Evolutionary conservation across 495 filamentous ascomycete genomes (phyloP).

Genomic region (Xylaria curta): DNA sequence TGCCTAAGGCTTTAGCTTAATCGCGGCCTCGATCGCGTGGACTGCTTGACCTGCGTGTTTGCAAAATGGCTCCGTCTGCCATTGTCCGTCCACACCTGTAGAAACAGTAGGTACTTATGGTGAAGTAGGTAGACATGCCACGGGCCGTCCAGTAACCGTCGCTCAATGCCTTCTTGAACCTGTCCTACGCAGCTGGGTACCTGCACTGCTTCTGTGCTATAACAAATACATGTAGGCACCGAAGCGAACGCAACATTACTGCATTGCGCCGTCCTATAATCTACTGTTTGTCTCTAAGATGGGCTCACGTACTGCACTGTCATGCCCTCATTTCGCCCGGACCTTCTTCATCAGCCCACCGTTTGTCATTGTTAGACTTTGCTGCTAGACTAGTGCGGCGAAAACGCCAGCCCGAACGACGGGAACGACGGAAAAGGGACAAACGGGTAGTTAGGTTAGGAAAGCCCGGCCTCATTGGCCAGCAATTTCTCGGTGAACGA

Average conservation of each 20-base stretch:
- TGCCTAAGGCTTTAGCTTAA: background rate
- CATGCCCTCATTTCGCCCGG: conserved; percentile 15
- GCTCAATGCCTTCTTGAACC: conserved; percentile 3
- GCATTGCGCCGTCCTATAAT: conserved; percentile 16
- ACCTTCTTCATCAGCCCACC: conserved; percentile 14
- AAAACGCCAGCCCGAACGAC: background rate
- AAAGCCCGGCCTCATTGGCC: background rate
- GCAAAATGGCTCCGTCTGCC: conserved; percentile 6
- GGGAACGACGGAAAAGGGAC: background rate
- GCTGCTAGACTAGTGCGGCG: background rate
- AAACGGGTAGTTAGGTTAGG: background rate
- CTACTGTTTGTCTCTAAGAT: conserved; percentile 10
- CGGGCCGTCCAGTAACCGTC: background rate
- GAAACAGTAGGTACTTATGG: background rate
- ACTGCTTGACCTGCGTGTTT: background rate
- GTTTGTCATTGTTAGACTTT: background rate
- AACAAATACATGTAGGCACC: conserved; percentile 9
- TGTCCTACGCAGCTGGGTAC: conserved; percentile 11
- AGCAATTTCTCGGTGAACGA: conserved; percentile 20
- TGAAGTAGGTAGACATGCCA: background rate
- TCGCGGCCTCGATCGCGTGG: conserved; percentile 1
- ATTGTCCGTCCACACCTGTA: background rate
- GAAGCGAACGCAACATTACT: conserved; percentile 25
- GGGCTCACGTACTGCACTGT: conserved; percentile 6
- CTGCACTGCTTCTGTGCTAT: conserved; percentile 3